Base-by-base conservation (phyloP, 768 basidiomycete genomes). In the Leccinum incarnatum region DNA sequence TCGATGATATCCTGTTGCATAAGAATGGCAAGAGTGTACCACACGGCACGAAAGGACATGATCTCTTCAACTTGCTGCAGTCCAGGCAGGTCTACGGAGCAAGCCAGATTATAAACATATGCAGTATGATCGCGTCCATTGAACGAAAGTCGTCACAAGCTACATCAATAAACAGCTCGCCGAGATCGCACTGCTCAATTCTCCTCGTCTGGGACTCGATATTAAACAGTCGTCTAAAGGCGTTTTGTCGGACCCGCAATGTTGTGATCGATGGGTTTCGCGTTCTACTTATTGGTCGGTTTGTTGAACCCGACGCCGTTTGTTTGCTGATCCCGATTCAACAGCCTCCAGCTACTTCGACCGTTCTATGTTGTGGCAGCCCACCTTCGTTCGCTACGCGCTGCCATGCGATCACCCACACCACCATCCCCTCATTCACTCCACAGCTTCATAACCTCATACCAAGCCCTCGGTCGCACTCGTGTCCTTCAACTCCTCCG, bases 201-300 rank as follows among this genome's bases (percentile, higher is more conserved):
- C 90, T 27, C 88, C 89, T 15, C 81, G 91, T 37, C 82, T 81
- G 11, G 88, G 87, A 8, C 71, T 91, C 53, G 90, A 89, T 63
- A 89, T 93, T 68, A 93, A 92, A 65, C 87, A 88, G 59, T 87
- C 86, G 0, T 94, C 94, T 73, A 93, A 91, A 68, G 87, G 89
- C 4, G 85, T 93, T 4, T 76, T 94, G 14, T 81, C 86, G 3
- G 92, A 94, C 51, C 64, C 75, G 1, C 88, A 91, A 23, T 77
- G 82, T 14, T 81, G 91, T 30, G 85, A 88, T 56, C 79, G 80
- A 58, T 94, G 92, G 92, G 80, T 89, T 60, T 85, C 84, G 4
- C 85, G 88, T 30, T 94, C 93, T 64, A 79, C 80, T 10, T 94
- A 93, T 70, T 85, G 88, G 92, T 91, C 62, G 47, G 77, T 57